These are phyloP conservation scores for Corynespora cassiicola DNA, from an alignment of 2,329 filamentous ascomycete genomes.

Conservation along the genomic window DNA sequence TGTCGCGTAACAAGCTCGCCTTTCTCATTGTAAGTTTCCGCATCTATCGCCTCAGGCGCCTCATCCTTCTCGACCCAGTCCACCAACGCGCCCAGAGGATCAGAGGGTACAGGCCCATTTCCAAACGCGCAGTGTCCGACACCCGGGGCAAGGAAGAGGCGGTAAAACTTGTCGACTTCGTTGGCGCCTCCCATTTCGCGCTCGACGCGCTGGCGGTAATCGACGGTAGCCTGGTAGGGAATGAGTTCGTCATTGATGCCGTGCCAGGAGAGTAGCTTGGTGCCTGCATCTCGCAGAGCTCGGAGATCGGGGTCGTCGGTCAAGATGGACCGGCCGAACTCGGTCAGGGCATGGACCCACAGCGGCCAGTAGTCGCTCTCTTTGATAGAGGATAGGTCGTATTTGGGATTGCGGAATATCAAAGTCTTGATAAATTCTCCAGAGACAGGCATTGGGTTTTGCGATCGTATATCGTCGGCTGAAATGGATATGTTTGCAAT, in stretches of 20 bases:
- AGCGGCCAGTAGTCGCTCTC: constrained; percentile 18
- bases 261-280: constrained; percentile 38
- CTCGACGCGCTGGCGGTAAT: constrained; percentile 30
- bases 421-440: constrained; percentile 24
- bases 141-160: constrained; percentile 39
- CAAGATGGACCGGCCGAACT: constrained; percentile 29
- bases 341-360: constrained; percentile 23
- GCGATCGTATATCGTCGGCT: constrained; percentile 20
- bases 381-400: constrained; percentile 21
- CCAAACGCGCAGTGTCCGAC: constrained; percentile 31
- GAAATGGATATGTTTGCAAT: constrained; percentile 19
- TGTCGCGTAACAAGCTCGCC: constrained; percentile 26
- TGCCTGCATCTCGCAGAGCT: constrained; percentile 24
- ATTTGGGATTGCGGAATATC: constrained; percentile 18
- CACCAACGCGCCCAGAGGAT: constrained; percentile 27
- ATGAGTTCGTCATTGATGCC: constrained; percentile 33
- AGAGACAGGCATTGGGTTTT: constrained; percentile 21
- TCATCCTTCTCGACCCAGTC: constrained; percentile 37
- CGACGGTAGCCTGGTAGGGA: constrained; percentile 29
- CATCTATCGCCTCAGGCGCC: constrained; percentile 29
- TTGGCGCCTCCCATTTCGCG: constrained; percentile 28
- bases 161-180: constrained; percentile 34
- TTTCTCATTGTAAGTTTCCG: constrained; percentile 16
- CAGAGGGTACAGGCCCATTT: constrained; percentile 22
- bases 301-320: constrained; percentile 31